These are phyloP conservation scores for Suillus ampliporus DNA, from an alignment of 768 basidiomycete genomes.

Conservation along the genomic window DNA sequence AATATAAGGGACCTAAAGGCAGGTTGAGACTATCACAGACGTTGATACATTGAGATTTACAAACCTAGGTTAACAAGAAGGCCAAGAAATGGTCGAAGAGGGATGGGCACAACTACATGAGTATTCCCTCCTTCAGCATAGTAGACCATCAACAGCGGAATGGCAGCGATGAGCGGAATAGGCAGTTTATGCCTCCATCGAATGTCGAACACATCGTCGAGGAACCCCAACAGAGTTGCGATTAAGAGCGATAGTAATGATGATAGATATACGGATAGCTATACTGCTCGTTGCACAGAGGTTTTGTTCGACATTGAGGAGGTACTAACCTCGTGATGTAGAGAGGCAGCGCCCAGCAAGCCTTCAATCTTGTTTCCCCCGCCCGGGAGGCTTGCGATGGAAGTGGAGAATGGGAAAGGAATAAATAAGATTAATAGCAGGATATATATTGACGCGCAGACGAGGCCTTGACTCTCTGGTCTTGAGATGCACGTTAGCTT, in stretches of 20 bases:
- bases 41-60: conserved; percentile 25
- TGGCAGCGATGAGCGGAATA: conserved; percentile 93
- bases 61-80: conserved; percentile 87
- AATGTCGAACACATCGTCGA: conserved; percentile 98
- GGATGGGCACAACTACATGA: conserved; percentile 90
- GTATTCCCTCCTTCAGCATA: conserved; percentile 95
- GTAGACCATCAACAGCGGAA: conserved; percentile 95
- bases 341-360: conserved; percentile 51
- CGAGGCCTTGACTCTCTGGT: conserved; percentile 92
- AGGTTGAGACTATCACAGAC: conserved; percentile 11
- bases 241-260: conserved; percentile 90
- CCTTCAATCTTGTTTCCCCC: conserved; percentile 53
- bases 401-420: conserved; percentile 90
- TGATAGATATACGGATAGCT: conserved; percentile 93
- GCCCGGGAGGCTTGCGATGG: conserved; percentile 54
- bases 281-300: neutral
- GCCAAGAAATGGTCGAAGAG: conserved; percentile 73
- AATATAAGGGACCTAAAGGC: conserved; percentile 85
- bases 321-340: conserved; percentile 72
- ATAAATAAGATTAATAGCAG: conserved; percentile 89
- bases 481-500: conserved; percentile 46
- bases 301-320: neutral
- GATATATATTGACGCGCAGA: conserved; percentile 90
- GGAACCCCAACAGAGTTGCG: conserved; percentile 92
- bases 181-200: conserved; percentile 98